phyloP scores from a whole-genome alignment of 2,329 filamentous ascomycete genomes.

The Ustulina deusta region DNA sequence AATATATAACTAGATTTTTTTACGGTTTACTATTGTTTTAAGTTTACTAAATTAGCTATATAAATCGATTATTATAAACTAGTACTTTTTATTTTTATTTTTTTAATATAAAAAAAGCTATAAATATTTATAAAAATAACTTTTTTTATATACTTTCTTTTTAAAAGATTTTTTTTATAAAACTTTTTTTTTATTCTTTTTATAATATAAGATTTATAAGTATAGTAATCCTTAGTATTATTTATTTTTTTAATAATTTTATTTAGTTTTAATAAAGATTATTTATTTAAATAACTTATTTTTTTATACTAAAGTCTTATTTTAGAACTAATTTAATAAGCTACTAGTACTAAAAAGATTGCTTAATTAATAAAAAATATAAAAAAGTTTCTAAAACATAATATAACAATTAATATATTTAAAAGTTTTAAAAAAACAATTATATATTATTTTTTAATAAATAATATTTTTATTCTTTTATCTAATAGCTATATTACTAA shows the following conservation, averaged over 20 bases:
- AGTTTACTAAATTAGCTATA: slow-evolving; percentile 5
- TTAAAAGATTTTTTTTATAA: background rate
- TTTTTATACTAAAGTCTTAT: slow-evolving; percentile 11
- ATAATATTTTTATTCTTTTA: slow-evolving; percentile 3
- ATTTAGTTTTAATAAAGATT: too few species aligned
- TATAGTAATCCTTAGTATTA: background rate
- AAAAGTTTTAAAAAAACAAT: background rate
- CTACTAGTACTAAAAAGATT: background rate
- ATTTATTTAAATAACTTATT: slow-evolving; percentile 11
- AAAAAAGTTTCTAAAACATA: slow-evolving; percentile 4
- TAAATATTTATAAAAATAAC: slow-evolving; percentile 18
- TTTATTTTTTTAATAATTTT: too few species aligned
- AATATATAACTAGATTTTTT: background rate
- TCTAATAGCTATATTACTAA: slow-evolving; percentile 10
- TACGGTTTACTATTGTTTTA: slow-evolving; percentile 10
- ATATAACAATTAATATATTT: background rate
- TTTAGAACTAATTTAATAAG: slow-evolving; percentile 3
- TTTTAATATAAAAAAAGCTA: slow-evolving; percentile 13
- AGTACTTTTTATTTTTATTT: slow-evolving; percentile 15
- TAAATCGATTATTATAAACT: slow-evolving; percentile 12
- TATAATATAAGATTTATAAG: background rate
- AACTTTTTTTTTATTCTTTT: background rate
- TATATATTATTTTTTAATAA: slow-evolving; percentile 12
- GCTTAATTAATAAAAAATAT: background rate
- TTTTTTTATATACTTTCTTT: slow-evolving; percentile 12